phyloP scores from a whole-genome alignment of 768 basidiomycete species.

The Pisolithus marmoratus region DNA sequence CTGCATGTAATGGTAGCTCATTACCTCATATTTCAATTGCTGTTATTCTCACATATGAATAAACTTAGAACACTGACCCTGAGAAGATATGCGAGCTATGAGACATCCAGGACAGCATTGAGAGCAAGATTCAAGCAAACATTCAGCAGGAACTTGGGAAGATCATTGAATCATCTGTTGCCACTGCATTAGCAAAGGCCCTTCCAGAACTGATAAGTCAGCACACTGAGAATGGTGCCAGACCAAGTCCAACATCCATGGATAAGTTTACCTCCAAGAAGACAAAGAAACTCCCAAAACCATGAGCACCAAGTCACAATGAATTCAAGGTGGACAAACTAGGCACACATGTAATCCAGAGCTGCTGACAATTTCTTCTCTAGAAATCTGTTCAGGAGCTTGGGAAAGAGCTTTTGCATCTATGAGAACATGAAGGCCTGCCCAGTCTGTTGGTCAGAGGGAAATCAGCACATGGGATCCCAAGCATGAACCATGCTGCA shows the following conservation, averaged over 20 bases:
- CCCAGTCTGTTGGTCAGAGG: not conserved
- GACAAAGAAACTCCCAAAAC: too few species aligned
- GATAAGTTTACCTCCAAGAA: too few species aligned
- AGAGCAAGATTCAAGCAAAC: not conserved
- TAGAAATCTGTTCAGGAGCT: not conserved
- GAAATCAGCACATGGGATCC: not conserved
- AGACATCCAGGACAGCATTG: not conserved
- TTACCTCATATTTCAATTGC: not conserved
- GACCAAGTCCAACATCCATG: too few species aligned
- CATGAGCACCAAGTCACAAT: not conserved
- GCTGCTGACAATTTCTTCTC: not conserved
- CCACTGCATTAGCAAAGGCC: not conserved
- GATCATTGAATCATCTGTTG: not conserved
- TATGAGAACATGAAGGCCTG: not conserved
- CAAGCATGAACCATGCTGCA: not conserved
- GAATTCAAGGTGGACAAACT: not conserved
- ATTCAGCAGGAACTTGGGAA: not conserved
- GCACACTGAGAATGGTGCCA: too few species aligned
- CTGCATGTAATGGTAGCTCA: too few species aligned
- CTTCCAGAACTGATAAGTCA: not conserved
- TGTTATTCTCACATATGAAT: not conserved
- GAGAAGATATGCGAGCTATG: too few species aligned
- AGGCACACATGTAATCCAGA: not conserved
- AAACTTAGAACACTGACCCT: not conserved
- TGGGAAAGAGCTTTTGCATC: not conserved